Evolutionary conservation across 2,329 filamentous ascomycete genomes (phyloP).

Genomic region (Trichoderma arundinaceum): DNA sequence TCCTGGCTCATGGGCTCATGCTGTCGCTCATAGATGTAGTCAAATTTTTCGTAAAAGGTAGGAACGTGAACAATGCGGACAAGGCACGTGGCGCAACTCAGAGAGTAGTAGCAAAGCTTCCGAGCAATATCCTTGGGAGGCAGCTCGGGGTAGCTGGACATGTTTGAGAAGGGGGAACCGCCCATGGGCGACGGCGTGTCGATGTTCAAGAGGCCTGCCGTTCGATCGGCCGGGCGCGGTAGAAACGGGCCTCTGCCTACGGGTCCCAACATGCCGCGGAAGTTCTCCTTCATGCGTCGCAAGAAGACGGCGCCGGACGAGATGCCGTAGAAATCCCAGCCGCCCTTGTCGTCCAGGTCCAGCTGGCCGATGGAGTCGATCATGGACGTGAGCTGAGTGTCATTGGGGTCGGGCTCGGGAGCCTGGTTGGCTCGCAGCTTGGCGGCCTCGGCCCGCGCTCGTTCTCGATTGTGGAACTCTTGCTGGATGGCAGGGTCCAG

Average conservation of each 20-base stretch:
- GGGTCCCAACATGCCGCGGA: slow-evolving; percentile 75
- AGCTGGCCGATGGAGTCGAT: slow-evolving; percentile 89
- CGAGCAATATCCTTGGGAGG: slow-evolving; percentile 66
- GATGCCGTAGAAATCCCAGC: slow-evolving; percentile 94
- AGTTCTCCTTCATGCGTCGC: slow-evolving; percentile 83
- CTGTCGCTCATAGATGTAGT: slow-evolving; percentile 75
- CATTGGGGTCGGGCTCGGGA: slow-evolving; percentile 55
- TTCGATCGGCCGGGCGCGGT: slow-evolving; percentile 53
- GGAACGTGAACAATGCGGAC: slow-evolving; percentile 79
- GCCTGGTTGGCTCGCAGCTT: slow-evolving; percentile 48
- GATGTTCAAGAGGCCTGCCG: slow-evolving; percentile 66
- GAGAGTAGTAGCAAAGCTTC: slow-evolving; percentile 59
- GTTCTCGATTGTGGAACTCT: slow-evolving; percentile 64
- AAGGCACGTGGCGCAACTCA: slow-evolving; percentile 63
- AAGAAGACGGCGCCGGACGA: slow-evolving; percentile 93
- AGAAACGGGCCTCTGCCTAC: slow-evolving; percentile 66
- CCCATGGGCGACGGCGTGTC: slow-evolving; percentile 72
- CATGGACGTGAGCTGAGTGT: slow-evolving; percentile 87
- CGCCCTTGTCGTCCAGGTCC: slow-evolving; percentile 86
- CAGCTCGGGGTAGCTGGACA: slow-evolving; percentile 66
- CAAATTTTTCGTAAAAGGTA: slow-evolving; percentile 76
- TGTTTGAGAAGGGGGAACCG: slow-evolving; percentile 65
- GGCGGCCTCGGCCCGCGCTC: slow-evolving; percentile 53
- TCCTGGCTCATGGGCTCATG: slow-evolving; percentile 66
- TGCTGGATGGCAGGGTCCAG: slow-evolving; percentile 79